A percentile compares a stretch with the other conserved stretches of the same genome.
Evolutionary conservation across 176 grass and related monocot genomes (phyloP).

Genomic region (Oryza coarctata): DNA sequence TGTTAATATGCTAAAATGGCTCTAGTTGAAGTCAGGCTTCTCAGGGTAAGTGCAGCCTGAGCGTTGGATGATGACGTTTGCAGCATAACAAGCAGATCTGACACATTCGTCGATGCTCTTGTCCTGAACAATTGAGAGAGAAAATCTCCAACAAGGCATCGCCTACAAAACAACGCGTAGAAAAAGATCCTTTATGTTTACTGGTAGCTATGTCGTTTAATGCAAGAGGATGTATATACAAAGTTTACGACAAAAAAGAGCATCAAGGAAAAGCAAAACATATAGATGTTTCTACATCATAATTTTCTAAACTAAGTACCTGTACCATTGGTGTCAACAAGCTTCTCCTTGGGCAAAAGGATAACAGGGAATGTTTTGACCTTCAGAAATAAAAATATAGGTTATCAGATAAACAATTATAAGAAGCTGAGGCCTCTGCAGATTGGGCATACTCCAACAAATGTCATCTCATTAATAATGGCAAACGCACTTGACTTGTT

Average conservation of each 20-base stretch:
- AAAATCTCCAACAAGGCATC: conserved; percentile 83
- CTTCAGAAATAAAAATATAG: conserved; percentile 37
- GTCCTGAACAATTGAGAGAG: conserved; percentile 65
- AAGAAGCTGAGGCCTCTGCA: background rate
- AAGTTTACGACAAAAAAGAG: background rate
- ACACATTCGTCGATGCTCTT: conserved; percentile 67
- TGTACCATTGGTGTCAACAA: conserved; percentile 93
- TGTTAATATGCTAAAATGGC: background rate
- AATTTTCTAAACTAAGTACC: conserved; percentile 47
- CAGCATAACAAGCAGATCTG: conserved; percentile 63
- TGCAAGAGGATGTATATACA: background rate
- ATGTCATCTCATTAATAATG: background rate
- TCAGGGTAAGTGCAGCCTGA: conserved; percentile 81
- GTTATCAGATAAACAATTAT: background rate
- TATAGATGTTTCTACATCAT: background rate
- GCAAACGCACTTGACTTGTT: background rate
- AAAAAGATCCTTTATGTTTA: background rate
- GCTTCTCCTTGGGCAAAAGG: conserved; percentile 91
- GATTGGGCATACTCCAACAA: background rate
- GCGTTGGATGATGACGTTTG: conserved; percentile 70
- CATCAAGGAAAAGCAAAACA: background rate
- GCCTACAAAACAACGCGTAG: conserved; percentile 31
- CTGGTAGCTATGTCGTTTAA: background rate
- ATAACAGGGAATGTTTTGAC: conserved; percentile 86
- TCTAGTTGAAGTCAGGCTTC: conserved; percentile 64